Percentiles rank a stretch among this genome's conserved stretches.
phyloP scores from a whole-genome alignment of 768 basidiomycete species.

The Hydnum rufescens region DNA sequence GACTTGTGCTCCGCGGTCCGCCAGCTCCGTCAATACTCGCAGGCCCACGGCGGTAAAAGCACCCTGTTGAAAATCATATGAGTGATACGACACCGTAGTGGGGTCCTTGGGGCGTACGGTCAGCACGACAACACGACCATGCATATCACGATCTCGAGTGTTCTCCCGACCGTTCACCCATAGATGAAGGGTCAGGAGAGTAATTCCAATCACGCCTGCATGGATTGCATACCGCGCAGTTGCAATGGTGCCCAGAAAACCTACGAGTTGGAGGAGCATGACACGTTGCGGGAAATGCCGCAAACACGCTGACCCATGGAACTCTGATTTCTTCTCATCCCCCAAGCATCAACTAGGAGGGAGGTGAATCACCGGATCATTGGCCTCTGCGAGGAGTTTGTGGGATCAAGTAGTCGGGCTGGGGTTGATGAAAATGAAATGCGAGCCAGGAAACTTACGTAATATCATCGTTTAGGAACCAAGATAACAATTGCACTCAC shows the following conservation, averaged over 20 bases:
- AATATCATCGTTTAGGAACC: too few species aligned
- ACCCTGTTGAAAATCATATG: constrained; percentile 27
- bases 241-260: neutral
- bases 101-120: constrained; percentile 28
- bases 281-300: too few species aligned
- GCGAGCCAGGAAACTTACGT: too few species aligned
- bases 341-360: too few species aligned
- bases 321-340: too few species aligned
- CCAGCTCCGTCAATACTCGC: constrained; percentile 43
- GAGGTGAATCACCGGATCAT: too few species aligned
- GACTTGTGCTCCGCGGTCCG: constrained; percentile 57
- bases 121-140: constrained; percentile 47
- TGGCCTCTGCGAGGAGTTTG: too few species aligned
- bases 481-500: too few species aligned
- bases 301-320: too few species aligned
- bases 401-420: too few species aligned
- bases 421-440: too few species aligned
- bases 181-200: neutral
- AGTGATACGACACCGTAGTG: neutral
- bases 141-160: constrained; percentile 47
- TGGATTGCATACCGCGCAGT: neutral
- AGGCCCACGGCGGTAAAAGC: constrained; percentile 56
- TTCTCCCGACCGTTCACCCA: constrained; percentile 27
- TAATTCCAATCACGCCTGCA: neutral
- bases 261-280: neutral